These are phyloP conservation scores for Pleurotus sapidus DNA, from an alignment of 768 basidiomycete genomes.

Conservation along the genomic window DNA sequence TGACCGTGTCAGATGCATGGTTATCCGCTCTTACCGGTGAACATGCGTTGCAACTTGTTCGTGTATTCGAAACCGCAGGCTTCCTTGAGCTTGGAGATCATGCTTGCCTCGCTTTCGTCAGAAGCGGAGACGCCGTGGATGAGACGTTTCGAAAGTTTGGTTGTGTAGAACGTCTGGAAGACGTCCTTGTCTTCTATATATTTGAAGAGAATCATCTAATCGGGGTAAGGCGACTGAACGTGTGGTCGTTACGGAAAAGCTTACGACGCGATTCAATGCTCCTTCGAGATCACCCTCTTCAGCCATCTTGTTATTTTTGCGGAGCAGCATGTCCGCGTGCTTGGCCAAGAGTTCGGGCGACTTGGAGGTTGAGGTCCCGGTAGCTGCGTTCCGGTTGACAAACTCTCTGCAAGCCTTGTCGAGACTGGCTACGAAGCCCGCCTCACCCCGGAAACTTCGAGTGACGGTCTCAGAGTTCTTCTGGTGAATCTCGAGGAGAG, in stretches of 20 bases:
- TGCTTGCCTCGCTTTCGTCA: constrained; percentile 94
- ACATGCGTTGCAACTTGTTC: constrained; percentile 94
- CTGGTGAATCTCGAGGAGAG: constrained; percentile 84
- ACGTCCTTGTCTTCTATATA: constrained; percentile 99
- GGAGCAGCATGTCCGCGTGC: constrained; percentile 83
- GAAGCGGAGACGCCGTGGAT: constrained; percentile 90
- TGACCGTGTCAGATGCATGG: neutral
- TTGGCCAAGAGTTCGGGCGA: constrained; percentile 92
- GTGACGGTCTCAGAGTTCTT: constrained; percentile 90
- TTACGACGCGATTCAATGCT: constrained; percentile 85
- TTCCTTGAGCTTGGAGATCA: constrained; percentile 98
- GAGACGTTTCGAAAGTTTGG: constrained; percentile 89
- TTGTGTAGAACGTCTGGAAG: constrained; percentile 97
- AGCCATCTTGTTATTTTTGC: constrained; percentile 94
- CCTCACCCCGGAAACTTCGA: constrained; percentile 87
- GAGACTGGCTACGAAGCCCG: constrained; percentile 89
- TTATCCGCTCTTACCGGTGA: constrained; percentile 42
- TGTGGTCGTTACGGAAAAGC: constrained; percentile 30
- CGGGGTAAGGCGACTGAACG: constrained; percentile 16
- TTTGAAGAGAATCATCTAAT: constrained; percentile 95
- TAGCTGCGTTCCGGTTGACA: constrained; percentile 90
- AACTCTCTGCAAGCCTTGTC: constrained; percentile 96
- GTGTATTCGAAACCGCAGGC: constrained; percentile 97
- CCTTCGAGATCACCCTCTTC: constrained; percentile 91
- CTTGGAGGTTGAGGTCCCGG: constrained; percentile 80